Percentiles rank a stretch among this genome's conserved stretches.
Conservation (phyloP, 2,329 filamentous ascomycete species). For the Colletotrichum lini region DNA sequence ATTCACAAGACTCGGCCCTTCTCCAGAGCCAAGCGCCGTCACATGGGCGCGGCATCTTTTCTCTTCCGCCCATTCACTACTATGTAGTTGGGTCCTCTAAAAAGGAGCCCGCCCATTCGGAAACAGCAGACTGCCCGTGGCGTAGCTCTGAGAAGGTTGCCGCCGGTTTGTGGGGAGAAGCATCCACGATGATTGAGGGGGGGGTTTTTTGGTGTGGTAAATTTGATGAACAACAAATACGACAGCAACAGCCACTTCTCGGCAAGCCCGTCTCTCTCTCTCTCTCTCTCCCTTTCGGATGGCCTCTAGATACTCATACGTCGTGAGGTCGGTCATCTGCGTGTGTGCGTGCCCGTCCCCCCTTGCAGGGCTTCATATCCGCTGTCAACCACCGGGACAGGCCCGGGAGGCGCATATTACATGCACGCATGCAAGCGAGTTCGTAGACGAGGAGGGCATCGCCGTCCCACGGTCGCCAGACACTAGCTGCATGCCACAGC, state of each 20-base stretch:
- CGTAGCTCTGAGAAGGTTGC: no score
- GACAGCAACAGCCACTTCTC: no score
- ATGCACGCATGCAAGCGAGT: conserved; percentile 4
- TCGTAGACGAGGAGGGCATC: conserved; percentile 27
- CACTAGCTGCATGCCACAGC: conserved; percentile 1
- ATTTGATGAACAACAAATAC: no score
- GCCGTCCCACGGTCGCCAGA: conserved; percentile 3
- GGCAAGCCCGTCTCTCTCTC: no score
- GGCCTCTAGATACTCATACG: background rate
- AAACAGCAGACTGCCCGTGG: conserved; percentile 1
- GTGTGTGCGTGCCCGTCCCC: background rate
- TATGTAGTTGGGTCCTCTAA: background rate
- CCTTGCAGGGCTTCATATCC: conserved; percentile 37
- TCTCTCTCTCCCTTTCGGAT: background rate
- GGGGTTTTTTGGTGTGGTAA: no score
- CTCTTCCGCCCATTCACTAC: background rate
- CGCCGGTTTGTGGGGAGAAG: no score
- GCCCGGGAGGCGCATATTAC: conserved; percentile 6
- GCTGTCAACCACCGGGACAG: conserved; percentile 27
- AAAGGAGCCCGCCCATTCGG: background rate
- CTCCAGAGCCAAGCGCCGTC: conserved; percentile 37
- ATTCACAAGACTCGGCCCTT: conserved; percentile 32
- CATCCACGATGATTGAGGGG: no score
- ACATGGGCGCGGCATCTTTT: conserved; percentile 19
- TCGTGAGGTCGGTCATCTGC: conserved; percentile 4